Base-by-base conservation (phyloP, 352 stramenopile genomes). In the Aphanomyces euteiches region DNA sequence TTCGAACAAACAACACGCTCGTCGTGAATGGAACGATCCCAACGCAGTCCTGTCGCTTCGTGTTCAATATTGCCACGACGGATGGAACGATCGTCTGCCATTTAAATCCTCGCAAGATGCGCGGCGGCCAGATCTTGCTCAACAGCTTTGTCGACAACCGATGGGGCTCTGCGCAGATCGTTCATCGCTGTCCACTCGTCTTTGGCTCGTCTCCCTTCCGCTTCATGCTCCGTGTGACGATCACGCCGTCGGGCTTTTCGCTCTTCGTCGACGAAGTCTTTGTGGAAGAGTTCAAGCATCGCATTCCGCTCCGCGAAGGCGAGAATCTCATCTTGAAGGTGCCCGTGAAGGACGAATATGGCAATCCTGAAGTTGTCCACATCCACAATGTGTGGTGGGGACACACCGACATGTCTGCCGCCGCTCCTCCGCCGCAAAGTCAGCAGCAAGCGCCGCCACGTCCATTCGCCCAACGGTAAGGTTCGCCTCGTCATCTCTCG, bases 301-400 rank as follows among this genome's bases (percentile, higher is more conserved):
- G 83, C 36, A 85, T 93, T 41, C 86, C 86, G n/a, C 89, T 93
- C 17, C 84, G 82, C 50, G 86, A 93, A 68, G 86, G 86, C 36
- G 84, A 93, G 64, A 89, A 93, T 58, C 77, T 93, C 1, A 81
- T 92, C 39, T 72, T 93, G 6, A 89, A 84, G 8, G 82, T 91
- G 19, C 84, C 84, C 0, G 89, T 83, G 13, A 81, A 82, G 47
- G 86, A 93, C 64, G 86, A 92, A 58, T 89, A 89, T 38, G 86
- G 84, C 6, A 83, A 84, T n/a, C 65, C 83, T 0, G 84, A 93
- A 59, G 78, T 83, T 7, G 80, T 93, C 8, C 74, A 89, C 41
- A 78, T 93, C 37, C 86, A 93, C 74, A 90, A 77, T 69, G 84
- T 93, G 15, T 93, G 86, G 86, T 93, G 86, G 86, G 86, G 86